A percentile compares a stretch with the other conserved stretches of the same genome.
phyloP scores from a whole-genome alignment of 176 grass and related monocot species.

The Musa itinerans region DNA sequence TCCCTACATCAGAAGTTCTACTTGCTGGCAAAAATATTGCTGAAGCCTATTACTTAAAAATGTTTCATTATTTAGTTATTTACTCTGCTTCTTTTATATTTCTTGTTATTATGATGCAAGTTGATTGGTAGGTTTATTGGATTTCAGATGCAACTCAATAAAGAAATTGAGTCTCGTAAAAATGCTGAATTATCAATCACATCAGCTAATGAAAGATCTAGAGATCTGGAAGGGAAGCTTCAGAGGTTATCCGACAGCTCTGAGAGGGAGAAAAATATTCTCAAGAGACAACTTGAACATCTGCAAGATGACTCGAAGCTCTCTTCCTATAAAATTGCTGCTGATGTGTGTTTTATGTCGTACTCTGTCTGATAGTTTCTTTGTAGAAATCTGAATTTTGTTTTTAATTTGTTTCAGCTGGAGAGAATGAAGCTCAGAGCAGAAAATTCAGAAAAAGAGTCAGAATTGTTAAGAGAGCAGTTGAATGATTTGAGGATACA shows the following conservation, averaged over 20 bases:
- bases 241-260: conserved; percentile 57
- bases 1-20: neutral
- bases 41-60: neutral
- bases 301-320: conserved; percentile 54
- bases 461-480: conserved; percentile 50
- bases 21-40: neutral
- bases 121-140: conserved; percentile 8
- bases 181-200: conserved; percentile 40
- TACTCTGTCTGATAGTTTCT: conserved; percentile 17
- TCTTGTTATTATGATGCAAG: conserved; percentile 6
- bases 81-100: conserved; percentile 11
- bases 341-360: conserved; percentile 49
- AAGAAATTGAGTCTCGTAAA: conserved; percentile 56
- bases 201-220: conserved; percentile 57
- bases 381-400: conserved; percentile 10
- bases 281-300: conserved; percentile 63
- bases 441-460: conserved; percentile 58
- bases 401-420: conserved; percentile 38
- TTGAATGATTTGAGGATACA: conserved; percentile 49
- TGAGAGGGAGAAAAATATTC: conserved; percentile 72
- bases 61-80: neutral
- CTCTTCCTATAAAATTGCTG: conserved; percentile 48
- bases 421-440: conserved; percentile 65
- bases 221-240: conserved; percentile 56
- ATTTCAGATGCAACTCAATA: conserved; percentile 57